Percentiles rank a stretch among this genome's conserved stretches.
Conservation (phyloP, 2,329 filamentous ascomycete genomes). For the Penicillium rolfsii region DNA sequence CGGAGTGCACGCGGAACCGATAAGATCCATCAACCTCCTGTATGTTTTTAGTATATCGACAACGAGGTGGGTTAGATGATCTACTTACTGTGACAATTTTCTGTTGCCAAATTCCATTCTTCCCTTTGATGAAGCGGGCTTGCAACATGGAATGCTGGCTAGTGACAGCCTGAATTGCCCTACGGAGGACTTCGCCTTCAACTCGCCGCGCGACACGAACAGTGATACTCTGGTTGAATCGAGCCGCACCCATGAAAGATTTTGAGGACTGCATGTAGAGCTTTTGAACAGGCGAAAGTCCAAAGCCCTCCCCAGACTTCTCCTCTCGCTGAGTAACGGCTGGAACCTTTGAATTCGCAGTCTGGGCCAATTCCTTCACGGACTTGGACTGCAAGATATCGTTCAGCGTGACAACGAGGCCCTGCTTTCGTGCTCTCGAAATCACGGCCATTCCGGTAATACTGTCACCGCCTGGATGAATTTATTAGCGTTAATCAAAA, state of each 20-base stretch:
- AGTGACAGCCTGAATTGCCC: conserved; percentile 36
- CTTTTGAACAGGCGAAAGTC: conserved; percentile 40
- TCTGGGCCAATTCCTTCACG: conserved; percentile 36
- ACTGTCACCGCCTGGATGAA: conserved; percentile 41
- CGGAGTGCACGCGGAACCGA: conserved; percentile 34
- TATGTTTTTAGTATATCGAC: conserved; percentile 16
- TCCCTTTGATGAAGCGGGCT: conserved; percentile 32
- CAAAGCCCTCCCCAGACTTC: conserved; percentile 34
- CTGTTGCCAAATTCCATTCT: conserved; percentile 34
- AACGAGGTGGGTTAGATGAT: fast-evolving
- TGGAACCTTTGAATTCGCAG: conserved; percentile 24
- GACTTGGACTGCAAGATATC: conserved; percentile 41
- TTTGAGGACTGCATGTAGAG: conserved; percentile 36
- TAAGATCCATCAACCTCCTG: conserved; percentile 40
- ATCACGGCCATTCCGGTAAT: conserved; percentile 46
- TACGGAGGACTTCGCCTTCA: conserved; percentile 28
- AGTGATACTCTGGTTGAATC: conserved; percentile 43
- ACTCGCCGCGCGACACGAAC: conserved; percentile 35
- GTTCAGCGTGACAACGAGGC: conserved; percentile 39
- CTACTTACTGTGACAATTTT: conserved; percentile 31
- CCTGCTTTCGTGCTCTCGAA: conserved; percentile 42
- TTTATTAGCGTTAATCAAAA: conserved; percentile 12
- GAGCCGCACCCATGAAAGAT: conserved; percentile 28
- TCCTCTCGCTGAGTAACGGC: conserved; percentile 27
- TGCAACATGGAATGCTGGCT: conserved; percentile 43